These are phyloP conservation scores for Tulasnella sp. DNA, from an alignment of 768 basidiomycete species.

Conservation along the genomic window DNA sequence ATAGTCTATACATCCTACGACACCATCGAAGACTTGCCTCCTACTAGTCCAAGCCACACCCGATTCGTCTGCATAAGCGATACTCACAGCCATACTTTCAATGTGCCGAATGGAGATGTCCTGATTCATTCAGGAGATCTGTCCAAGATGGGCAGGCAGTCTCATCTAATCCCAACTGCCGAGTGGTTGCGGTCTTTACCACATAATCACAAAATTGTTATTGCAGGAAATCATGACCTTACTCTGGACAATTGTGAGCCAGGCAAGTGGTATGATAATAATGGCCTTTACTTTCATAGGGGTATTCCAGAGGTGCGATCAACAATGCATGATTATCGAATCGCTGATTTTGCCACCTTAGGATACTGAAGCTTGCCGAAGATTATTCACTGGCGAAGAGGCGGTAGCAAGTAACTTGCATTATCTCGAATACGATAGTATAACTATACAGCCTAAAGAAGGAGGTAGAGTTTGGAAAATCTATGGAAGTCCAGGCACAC, in stretches of 20 bases:
- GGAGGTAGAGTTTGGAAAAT: constrained; percentile 6
- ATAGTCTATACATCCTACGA: constrained; percentile 14
- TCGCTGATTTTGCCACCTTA: constrained; percentile 3
- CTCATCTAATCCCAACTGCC: neutral
- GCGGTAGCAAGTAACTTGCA: neutral
- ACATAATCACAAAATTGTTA: constrained; percentile 15
- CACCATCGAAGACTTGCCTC: constrained; percentile 9
- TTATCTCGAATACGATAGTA: constrained; percentile 11
- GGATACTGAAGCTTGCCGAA: neutral
- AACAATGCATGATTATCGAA: too few species aligned
- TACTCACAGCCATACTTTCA: constrained; percentile 18
- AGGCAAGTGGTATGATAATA: neutral
- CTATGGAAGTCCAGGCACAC: constrained; percentile 12
- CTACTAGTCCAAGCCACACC: neutral
- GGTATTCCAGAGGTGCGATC: too few species aligned
- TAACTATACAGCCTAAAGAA: constrained; percentile 1
- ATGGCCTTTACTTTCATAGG: too few species aligned
- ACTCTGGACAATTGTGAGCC: too few species aligned
- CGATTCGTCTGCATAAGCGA: constrained; percentile 20
- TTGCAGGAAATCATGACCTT: constrained; percentile 16
- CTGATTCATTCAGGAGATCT: constrained; percentile 20
- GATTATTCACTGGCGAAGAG: neutral
- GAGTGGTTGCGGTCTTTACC: constrained; percentile 4
- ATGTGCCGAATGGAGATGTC: constrained; percentile 19
- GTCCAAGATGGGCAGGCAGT: neutral